Base-by-base conservation (phyloP, 192 early-diverging fungal species). In the Coemansia sp. region DNA sequence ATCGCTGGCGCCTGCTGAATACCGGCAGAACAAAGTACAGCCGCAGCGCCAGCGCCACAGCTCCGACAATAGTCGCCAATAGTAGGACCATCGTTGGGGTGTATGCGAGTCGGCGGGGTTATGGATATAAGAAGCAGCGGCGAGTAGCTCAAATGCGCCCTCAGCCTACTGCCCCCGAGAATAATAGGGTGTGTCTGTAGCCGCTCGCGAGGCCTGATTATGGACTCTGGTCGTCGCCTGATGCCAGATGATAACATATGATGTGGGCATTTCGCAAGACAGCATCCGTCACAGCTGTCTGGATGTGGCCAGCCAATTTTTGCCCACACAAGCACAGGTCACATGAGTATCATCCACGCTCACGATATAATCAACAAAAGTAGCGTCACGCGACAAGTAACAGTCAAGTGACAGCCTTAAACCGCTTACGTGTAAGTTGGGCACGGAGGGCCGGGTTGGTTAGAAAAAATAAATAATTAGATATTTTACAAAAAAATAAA, bases 11-110 rank as follows among this genome's bases (percentile, higher is more conserved):
- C 10, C 57, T 43, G 24, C 37, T 37, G 31, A 83, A 74, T 19
- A 62, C 25, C 1, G 80, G 80, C 9, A 83, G 68, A n/a, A 83
- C 70, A 47, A 57, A 37, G 41, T 74, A 77, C 17, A 83, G 49
- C 6, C 80, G 74, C 12, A 72, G 43, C 35, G 53, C 42, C 37
- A 74, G 40, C 19, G 73, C 20, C 7, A 24, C 68, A 5, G 39
- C n/a, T 37, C 71, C 17, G 36, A 41, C 22, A 4, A 59, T 31
- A n/a, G n/a, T n/a, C 19, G 66, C 24, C 54, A 63, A 35, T 20
- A 47, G 31, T 39, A 53, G 14, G 8, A 41, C n/a, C 27, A 43
- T 56, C 24, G 10, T 49, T 42, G 35, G 27, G 27, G 27, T 20
- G 24, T 46, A 5, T 51, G 22, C 12, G 24, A 3, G 24, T 8